Base-by-base conservation (phyloP, 345 rosid species). In the Dimocarpus longan region DNA sequence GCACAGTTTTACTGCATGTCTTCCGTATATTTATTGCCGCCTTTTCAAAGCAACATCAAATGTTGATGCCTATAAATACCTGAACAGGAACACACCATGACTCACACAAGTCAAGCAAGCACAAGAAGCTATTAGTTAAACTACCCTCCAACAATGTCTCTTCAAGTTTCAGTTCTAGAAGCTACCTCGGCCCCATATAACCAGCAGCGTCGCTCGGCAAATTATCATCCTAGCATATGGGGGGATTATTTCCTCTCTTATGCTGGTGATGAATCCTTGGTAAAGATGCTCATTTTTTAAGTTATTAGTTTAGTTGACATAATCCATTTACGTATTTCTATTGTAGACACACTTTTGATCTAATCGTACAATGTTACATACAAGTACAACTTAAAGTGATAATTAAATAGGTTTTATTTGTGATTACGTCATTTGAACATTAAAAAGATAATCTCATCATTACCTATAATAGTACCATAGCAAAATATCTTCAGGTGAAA, bases 221-320 rank as follows among this genome's bases (percentile, higher is more conserved):
- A 46, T 71, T 85, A n/a, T 74, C 81, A 70, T 39, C 75, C 70
- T 0, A 57, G 77, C 28, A 13, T 82, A 9, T 85, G 85, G 87
- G 80, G 28, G 2, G 82, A 77, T 56, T 16, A 80, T 62, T 82
- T 85, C 75, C 85, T 82, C 24, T 48, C 63, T 5, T 74, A 62
- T 32, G 39, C 16, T 70, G 22, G 66, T 8, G 46, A 44, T 15
- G 46, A 54, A 1, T 39, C 46, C 5, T 63, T 4, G 81, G 81
- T 79, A 68, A 18, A 15, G 16, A 19, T 3, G 2, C 57, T 52
- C n/a, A 15, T 52, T 6, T 16, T 52, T 4, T 4, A 52, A 15
- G 57, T 15, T 52, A 13, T 19, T 52, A 15, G 57, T 52, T 15
- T 52, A 52, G 18, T 52, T 52, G 57, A 13, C 57, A 52, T 52